Evolutionary conservation across 1,139 yeast genomes (phyloP).

Genomic region (Scheffersomyces stambukii): DNA sequence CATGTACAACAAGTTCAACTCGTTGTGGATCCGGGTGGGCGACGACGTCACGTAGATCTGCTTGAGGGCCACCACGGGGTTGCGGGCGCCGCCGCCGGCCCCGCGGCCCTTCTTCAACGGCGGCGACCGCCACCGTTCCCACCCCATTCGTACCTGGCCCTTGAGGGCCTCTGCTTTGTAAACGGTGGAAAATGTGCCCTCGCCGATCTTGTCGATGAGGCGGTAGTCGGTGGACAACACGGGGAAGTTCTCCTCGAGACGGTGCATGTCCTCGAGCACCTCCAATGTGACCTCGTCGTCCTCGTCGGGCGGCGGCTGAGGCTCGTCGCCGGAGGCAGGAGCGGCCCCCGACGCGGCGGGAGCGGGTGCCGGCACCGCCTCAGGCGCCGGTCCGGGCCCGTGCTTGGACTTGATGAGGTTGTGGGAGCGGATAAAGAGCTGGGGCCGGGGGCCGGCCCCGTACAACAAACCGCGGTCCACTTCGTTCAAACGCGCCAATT

Average conservation of each 20-base stretch:
- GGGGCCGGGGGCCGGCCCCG: too few relatives aligned
- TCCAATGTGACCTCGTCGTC: constrained; percentile 47
- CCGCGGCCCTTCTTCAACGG: constrained; percentile 31
- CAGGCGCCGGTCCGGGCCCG: too few relatives aligned
- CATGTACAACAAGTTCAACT: constrained; percentile 68
- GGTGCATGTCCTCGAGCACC: constrained; percentile 62
- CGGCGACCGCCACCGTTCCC: constrained; percentile 46
- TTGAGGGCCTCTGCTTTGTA: constrained; percentile 78
- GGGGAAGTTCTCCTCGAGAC: constrained; percentile 61
- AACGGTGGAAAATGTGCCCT: constrained; percentile 90
- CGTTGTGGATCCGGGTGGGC: constrained; percentile 85
- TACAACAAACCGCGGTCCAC: too few relatives aligned
- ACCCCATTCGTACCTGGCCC: constrained; percentile 35
- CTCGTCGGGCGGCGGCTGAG: too few relatives aligned
- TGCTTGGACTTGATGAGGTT: too few relatives aligned
- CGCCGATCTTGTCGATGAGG: constrained; percentile 84
- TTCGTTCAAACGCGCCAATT: too few relatives aligned
- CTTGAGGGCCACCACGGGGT: constrained; percentile 81
- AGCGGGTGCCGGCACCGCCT: too few relatives aligned
- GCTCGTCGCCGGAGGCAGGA: too few relatives aligned
- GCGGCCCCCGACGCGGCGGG: too few relatives aligned
- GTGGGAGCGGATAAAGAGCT: too few relatives aligned
- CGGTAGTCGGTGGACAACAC: constrained; percentile 57
- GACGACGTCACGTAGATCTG: constrained; percentile 94
- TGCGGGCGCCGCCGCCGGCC: too few relatives aligned